These are phyloP conservation scores for Solanum chilense DNA, from an alignment of 257 asterid genomes.

Conservation along the genomic window DNA sequence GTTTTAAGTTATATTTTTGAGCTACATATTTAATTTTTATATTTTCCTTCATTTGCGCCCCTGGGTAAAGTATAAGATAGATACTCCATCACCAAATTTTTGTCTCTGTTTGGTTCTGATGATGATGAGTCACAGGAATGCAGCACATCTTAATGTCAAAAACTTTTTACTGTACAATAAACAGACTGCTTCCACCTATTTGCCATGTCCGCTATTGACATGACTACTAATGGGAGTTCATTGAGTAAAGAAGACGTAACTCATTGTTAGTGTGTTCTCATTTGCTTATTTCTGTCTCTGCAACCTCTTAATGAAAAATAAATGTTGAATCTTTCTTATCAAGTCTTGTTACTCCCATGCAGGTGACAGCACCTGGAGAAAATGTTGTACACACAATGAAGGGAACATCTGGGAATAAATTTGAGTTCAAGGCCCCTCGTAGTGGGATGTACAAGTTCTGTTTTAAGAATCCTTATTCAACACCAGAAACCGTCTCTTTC, in stretches of 20 bases:
- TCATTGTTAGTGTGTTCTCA: background rate
- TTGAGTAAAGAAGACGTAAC: background rate
- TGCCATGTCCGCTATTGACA: background rate
- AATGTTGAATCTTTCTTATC: background rate
- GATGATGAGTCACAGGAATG: background rate
- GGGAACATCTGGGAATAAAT: slow-evolving; percentile 72
- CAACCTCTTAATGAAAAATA: background rate
- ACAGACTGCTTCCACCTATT: background rate
- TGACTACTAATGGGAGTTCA: background rate
- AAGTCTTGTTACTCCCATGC: slow-evolving; percentile 11
- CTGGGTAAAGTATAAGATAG: background rate
- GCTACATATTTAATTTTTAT: background rate
- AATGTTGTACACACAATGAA: slow-evolving; percentile 35
- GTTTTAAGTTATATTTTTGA: background rate
- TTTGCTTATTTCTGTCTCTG: background rate
- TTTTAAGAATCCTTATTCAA: slow-evolving; percentile 60
- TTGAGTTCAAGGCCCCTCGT: slow-evolving; percentile 66
- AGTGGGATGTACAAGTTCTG: slow-evolving; percentile 90
- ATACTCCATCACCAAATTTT: background rate
- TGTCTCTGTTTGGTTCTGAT: background rate
- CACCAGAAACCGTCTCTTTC: slow-evolving; percentile 81
- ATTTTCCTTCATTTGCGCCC: background rate
- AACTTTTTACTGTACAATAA: background rate
- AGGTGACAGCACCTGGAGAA: slow-evolving; percentile 69
- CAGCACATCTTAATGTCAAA: background rate